Percentiles rank a stretch among this genome's conserved stretches.
These are phyloP conservation scores for Wickerhamia fluorescens DNA, from an alignment of 805 yeast genomes.

Conservation along the genomic window DNA sequence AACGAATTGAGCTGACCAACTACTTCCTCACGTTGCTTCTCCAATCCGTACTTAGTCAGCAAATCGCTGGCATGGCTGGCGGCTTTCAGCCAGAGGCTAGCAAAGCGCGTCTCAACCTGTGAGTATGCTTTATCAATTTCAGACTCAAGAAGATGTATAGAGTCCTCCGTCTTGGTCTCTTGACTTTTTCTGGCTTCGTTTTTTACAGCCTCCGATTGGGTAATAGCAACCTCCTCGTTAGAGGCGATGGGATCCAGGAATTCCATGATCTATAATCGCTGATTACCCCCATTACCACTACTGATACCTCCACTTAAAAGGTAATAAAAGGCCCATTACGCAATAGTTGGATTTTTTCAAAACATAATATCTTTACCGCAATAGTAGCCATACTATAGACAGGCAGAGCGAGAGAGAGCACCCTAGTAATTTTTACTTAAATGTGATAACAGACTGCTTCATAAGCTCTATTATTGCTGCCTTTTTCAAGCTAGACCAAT, in stretches of 20 bases:
- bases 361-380: constrained; percentile 1
- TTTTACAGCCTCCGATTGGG: constrained; percentile 14
- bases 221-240: constrained; percentile 6
- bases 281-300: no score
- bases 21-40: constrained; percentile 21
- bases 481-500: no score
- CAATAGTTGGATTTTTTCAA: no score
- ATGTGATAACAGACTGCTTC: no score
- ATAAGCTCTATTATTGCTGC: no score
- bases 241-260: constrained; percentile 24
- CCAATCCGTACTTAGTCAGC: constrained; percentile 22
- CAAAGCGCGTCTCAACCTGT: constrained; percentile 42
- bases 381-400: neutral
- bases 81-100: constrained; percentile 27
- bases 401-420: neutral
- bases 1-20: constrained; percentile 18
- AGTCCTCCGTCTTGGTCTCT: constrained; percentile 37
- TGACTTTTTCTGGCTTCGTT: constrained; percentile 23
- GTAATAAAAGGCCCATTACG: no score
- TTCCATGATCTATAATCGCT: no score
- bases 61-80: constrained; percentile 23
- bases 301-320: no score
- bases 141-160: constrained; percentile 43
- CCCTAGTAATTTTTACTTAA: no score
- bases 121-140: constrained; percentile 47